Conservation (phyloP, 2,329 filamentous ascomycete genomes). For the Colletotrichum limetticola region DNA sequence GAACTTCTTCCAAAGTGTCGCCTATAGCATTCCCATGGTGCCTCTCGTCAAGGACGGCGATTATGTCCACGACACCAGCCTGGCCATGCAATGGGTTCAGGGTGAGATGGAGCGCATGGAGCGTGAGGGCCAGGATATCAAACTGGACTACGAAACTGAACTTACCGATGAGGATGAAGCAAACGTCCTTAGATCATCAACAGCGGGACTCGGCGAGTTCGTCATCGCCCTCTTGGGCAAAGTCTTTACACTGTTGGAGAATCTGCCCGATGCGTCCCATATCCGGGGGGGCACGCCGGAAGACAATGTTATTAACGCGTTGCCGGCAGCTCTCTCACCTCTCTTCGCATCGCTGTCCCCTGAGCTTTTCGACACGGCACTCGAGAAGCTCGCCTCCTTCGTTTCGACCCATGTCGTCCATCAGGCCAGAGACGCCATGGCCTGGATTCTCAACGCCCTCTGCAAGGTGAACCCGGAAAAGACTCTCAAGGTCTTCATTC, state of each 20-base stretch:
- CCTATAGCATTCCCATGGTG: constrained; percentile 94
- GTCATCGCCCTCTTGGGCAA: constrained; percentile 89
- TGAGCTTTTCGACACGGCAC: constrained; percentile 89
- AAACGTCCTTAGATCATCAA: constrained; percentile 90
- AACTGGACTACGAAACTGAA: constrained; percentile 86
- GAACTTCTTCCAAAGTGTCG: constrained; percentile 94
- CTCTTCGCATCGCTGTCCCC: constrained; percentile 91
- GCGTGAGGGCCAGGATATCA: constrained; percentile 82
- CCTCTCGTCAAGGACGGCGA: constrained; percentile 78
- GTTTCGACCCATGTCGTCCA: constrained; percentile 95
- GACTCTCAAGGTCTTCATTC: constrained; percentile 88
- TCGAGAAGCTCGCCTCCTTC: constrained; percentile 93
- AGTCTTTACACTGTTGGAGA: constrained; percentile 95
- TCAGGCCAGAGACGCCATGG: constrained; percentile 96
- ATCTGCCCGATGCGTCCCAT: constrained; percentile 89
- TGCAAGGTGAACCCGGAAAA: constrained; percentile 97
- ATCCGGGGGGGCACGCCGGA: constrained; percentile 92
- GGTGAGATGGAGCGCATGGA: constrained; percentile 94
- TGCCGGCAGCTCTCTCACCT: constrained; percentile 91
- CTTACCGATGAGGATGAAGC: constrained; percentile 88
- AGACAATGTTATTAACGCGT: constrained; percentile 95
- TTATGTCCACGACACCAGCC: constrained; percentile 75
- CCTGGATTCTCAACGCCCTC: constrained; percentile 95
- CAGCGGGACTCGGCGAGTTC: constrained; percentile 93
- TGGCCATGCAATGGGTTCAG: constrained; percentile 94